Conservation (phyloP, 169 alveolate genomes). For the Cryptosporidium baileyi region DNA sequence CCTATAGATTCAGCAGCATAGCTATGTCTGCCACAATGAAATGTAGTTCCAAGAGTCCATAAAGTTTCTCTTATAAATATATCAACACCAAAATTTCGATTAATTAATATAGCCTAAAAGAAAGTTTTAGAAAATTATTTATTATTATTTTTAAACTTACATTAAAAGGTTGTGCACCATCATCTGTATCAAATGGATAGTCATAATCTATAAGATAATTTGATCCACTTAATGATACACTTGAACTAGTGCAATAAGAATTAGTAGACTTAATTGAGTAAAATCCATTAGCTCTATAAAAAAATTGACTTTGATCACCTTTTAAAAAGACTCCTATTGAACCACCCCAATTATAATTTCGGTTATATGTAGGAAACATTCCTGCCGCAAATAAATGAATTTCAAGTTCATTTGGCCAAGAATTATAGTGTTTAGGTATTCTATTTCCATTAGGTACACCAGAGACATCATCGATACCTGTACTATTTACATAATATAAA, state of each 20-base stretch:
- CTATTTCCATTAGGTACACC: conserved; percentile 50
- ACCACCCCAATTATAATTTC: conserved; percentile 17
- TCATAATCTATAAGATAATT: neutral
- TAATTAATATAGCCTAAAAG: conserved; percentile 36
- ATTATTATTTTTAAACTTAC: conserved; percentile 6
- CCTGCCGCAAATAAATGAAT: conserved; percentile 42
- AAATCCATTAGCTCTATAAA: conserved; percentile 36
- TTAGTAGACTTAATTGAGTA: neutral
- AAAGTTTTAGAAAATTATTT: neutral
- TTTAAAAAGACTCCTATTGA: conserved; percentile 16
- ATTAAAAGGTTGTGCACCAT: conserved; percentile 45
- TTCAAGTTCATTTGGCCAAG: conserved; percentile 49
- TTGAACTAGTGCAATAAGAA: conserved; percentile 3
- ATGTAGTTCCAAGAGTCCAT: conserved; percentile 42
- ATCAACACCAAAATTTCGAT: conserved; percentile 38
- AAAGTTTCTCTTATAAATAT: conserved; percentile 49
- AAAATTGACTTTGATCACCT: conserved; percentile 34
- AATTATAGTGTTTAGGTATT: conserved; percentile 15
- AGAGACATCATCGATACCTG: conserved; percentile 44
- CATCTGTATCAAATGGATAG: conserved; percentile 48
- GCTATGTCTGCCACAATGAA: conserved; percentile 24
- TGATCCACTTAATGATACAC: conserved; percentile 16
- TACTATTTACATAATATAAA: conserved; percentile 52
- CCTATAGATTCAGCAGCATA: conserved; percentile 14
- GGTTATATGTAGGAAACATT: conserved; percentile 22